Percentiles rank a stretch among this genome's conserved stretches.
Evolutionary conservation across 108 stramenopile species (phyloP).

Genomic region (Cyclotella baltica): DNA sequence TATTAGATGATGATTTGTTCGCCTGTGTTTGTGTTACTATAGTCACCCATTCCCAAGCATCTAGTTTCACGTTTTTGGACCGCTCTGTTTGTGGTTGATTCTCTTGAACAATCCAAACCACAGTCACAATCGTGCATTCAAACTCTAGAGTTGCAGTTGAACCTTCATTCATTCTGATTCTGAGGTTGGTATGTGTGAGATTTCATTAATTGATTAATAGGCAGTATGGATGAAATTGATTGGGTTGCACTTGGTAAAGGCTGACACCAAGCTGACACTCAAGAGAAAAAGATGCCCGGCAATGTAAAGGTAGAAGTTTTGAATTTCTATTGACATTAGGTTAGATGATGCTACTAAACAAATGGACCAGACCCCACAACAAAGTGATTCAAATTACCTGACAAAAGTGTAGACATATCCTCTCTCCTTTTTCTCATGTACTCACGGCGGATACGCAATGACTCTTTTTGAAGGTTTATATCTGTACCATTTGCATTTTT

Average conservation of each 20-base stretch:
- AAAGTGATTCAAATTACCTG: not conserved
- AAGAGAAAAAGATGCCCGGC: no score
- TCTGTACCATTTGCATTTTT: slow-evolving; percentile 60
- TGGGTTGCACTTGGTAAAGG: slow-evolving; percentile 20
- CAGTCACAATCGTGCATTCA: not conserved
- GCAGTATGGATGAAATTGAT: slow-evolving; percentile 11
- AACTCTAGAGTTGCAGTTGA: not conserved
- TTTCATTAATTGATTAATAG: not conserved
- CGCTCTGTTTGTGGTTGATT: not conserved
- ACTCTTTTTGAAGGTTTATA: slow-evolving; percentile 48
- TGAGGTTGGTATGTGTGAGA: no score
- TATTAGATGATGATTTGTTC: no score
- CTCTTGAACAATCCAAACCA: not conserved
- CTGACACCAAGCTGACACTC: not conserved
- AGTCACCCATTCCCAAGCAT: no score
- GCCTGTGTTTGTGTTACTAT: no score
- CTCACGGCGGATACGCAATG: slow-evolving; percentile 33
- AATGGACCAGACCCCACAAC: no score
- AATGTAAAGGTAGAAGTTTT: no score
- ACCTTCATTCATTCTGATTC: no score
- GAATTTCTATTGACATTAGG: no score
- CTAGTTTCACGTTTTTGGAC: not conserved
- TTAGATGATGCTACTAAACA: no score
- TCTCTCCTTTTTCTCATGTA: slow-evolving; percentile 32
- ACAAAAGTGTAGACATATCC: slow-evolving; percentile 15